A percentile compares a stretch with the other conserved stretches of the same genome.
Evolutionary conservation across 768 basidiomycete species (phyloP).

Genomic region (Amanita brunnescens): DNA sequence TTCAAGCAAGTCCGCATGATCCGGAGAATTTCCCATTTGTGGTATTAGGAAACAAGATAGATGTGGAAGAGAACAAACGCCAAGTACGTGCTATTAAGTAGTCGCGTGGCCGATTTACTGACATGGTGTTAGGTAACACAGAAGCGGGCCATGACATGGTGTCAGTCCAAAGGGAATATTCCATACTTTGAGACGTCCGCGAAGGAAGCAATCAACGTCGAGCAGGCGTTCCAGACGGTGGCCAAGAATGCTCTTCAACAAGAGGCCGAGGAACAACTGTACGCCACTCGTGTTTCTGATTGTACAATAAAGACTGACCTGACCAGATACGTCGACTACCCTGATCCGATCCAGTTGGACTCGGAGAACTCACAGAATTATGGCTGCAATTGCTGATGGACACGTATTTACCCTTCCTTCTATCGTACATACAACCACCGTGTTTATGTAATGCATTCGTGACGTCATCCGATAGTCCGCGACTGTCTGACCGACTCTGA

Average conservation of each 20-base stretch:
- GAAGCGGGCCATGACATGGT: constrained; percentile 99
- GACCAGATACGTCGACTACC: constrained; percentile 91
- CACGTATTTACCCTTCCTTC: neutral
- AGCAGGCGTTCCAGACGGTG: constrained; percentile 99
- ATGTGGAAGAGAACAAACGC: constrained; percentile 97
- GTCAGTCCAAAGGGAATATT: constrained; percentile 98
- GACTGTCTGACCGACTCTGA: neutral
- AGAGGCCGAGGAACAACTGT: constrained; percentile 95
- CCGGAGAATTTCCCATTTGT: constrained; percentile 99
- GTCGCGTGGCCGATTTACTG: neutral
- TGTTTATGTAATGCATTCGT: constrained; percentile 5
- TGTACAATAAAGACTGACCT: neutral
- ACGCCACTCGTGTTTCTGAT: constrained; percentile 20
- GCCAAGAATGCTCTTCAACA: constrained; percentile 99
- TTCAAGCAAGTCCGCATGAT: constrained; percentile 97
- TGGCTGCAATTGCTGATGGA: constrained; percentile 76
- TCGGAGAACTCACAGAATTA: constrained; percentile 86
- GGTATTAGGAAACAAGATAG: constrained; percentile 99
- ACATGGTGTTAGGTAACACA: constrained; percentile 69
- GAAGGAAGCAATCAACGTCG: constrained; percentile 99
- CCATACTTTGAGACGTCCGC: constrained; percentile 99
- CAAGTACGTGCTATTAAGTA: constrained; percentile 48
- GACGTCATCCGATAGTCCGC: neutral
- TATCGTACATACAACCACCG: neutral
- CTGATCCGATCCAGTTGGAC: constrained; percentile 96